Evolutionary conservation across 2,329 filamentous ascomycete genomes (phyloP).

Genomic region (Eutypella sp.): DNA sequence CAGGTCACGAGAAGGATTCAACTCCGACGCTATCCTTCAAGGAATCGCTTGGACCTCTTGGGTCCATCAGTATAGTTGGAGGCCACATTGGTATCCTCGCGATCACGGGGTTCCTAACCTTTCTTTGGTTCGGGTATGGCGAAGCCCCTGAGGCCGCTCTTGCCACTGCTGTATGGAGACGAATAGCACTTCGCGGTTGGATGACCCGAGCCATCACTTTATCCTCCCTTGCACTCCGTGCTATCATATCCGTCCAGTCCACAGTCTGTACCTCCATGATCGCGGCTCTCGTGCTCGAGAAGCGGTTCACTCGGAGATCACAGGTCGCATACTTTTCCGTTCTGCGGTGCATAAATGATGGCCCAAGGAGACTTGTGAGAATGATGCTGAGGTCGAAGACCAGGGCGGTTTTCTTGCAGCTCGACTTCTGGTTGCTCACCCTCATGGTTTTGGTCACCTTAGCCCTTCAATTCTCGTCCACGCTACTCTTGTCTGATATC

Average conservation of each 20-base stretch:
- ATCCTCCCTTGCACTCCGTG: slow-evolving; percentile 1
- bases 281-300: slow-evolving; percentile 8
- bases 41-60: slow-evolving; percentile 6
- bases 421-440: slow-evolving; percentile 6
- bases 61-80: slow-evolving; percentile 3
- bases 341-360: slow-evolving; percentile 8
- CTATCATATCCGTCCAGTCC: slow-evolving; percentile 2
- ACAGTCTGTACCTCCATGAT: slow-evolving; percentile 9
- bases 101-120: slow-evolving; percentile 5
- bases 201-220: slow-evolving; percentile 8
- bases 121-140: slow-evolving; percentile 12
- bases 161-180: slow-evolving; percentile 7
- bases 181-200: slow-evolving; percentile 6
- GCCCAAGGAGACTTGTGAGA: slow-evolving; percentile 5
- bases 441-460: slow-evolving; percentile 3
- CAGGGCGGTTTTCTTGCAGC: neutral
- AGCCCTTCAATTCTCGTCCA: slow-evolving; percentile 8
- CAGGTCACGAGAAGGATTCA: too few species aligned
- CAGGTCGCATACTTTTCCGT: slow-evolving; percentile 8
- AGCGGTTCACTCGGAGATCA: slow-evolving; percentile 5
- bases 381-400: slow-evolving; percentile 3
- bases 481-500: slow-evolving; percentile 7
- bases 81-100: slow-evolving; percentile 4
- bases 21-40: neutral
- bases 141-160: slow-evolving; percentile 3